A percentile compares a stretch with the other conserved stretches of the same genome.
Conservation (phyloP, 331 rosid species). For the Quercus lobata region DNA sequence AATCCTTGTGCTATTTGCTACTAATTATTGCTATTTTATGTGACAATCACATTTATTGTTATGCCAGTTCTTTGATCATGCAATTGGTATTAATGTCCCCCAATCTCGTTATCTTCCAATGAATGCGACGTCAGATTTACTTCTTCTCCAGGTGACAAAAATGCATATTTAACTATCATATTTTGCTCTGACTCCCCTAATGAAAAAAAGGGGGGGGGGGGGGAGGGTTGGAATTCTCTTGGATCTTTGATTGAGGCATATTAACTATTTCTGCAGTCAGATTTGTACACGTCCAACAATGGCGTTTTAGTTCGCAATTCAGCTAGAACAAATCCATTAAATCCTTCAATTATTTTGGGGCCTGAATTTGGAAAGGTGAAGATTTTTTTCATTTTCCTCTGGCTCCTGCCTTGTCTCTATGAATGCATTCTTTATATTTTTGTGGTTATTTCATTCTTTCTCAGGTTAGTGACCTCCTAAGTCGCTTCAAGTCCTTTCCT, state of each 20-base stretch:
- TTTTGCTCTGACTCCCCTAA: not conserved
- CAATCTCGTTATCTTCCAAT: conserved; percentile 48
- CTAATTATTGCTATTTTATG: conserved; percentile 6
- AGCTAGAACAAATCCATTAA: conserved; percentile 50
- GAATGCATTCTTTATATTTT: not conserved
- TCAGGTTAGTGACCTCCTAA: conserved; percentile 55
- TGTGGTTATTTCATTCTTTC: conserved; percentile 23
- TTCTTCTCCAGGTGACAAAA: conserved; percentile 53
- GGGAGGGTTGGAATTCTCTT: not conserved
- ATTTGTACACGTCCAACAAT: conserved; percentile 41
- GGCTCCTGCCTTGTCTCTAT: not conserved
- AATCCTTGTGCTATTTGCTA: not conserved
- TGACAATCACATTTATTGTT: conserved; percentile 6
- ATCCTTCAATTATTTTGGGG: conserved; percentile 69
- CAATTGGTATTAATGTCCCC: conserved; percentile 52
- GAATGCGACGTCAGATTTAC: conserved; percentile 57
- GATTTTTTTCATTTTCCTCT: conserved; percentile 1
- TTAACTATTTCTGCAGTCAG: conserved; percentile 49
- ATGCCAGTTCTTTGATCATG: conserved; percentile 48
- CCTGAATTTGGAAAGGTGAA: conserved; percentile 71
- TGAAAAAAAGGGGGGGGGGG: too few relatives aligned
- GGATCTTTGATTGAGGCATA: not conserved
- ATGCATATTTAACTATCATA: not conserved
- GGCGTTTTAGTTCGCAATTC: conserved; percentile 58
- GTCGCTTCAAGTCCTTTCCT: conserved; percentile 68